Base-by-base conservation (phyloP, 75 land plant genomes). In the Cupressus sempervirens region DNA sequence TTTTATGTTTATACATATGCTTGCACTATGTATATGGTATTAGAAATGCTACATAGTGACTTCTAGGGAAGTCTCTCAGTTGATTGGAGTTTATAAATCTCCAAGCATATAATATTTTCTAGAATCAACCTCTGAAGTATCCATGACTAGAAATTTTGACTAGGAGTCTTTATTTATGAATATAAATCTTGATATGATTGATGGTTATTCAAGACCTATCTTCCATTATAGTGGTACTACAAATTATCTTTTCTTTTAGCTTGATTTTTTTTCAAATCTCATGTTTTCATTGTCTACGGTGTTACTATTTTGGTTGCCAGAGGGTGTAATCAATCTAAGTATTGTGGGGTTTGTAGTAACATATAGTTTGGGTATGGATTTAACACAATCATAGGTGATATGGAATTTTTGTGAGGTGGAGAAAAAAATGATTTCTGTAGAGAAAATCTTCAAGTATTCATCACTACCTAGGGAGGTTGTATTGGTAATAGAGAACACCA, bases 361-460 rank as follows among this genome's bases (percentile, higher is more conserved):
- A 52, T 97, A 94, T 89, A 96, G 97, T 23, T 84, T 97, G 0
- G 92, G 86, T 80, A 81, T 97, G 86, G 95, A 94, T 80, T 82
- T 80, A 84, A 34, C 89, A 83, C 94, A 90, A 86, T 87, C 93
- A 3, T 84, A 82, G 84, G 89, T 93, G 12, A 88, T 95, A 67
- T 94, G 96, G 95, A 84, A 50, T 52, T 45, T 96, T 16, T 97
- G 99, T 87, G 83, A 91, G 46, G 83, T 90, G 43, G 97, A 97
- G 87, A 93, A 92, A 88, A 95, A 87, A 53, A 94, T 97, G 34
- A 91, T 97, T 54, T 91, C 95, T 26, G 97, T 97, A 14, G 99
- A 97, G 84, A 88, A 97, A 80, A 93, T 97, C 80, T 82, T 93
- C 65, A 97, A 97, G 83, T 97, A 95, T 73, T 87, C 87, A 16